Percentiles rank a stretch among this genome's conserved stretches.
phyloP scores from a whole-genome alignment of 2,329 filamentous ascomycete genomes.

The Aspergillus sp. region DNA sequence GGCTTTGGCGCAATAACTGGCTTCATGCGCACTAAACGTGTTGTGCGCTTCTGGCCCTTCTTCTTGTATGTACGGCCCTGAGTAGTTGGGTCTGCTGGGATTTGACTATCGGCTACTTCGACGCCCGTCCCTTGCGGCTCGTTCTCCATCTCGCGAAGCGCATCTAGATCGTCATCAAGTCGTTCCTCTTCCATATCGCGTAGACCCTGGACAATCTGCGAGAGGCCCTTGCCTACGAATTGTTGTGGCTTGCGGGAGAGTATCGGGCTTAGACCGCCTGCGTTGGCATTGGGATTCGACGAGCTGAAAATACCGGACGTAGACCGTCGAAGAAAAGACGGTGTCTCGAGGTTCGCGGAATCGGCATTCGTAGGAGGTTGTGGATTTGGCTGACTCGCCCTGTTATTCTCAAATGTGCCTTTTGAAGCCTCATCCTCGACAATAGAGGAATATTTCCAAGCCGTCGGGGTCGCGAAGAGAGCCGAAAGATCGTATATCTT shows the following conservation, averaged over 20 bases:
- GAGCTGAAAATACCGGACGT: constrained; percentile 30
- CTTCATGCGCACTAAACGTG: constrained; percentile 45
- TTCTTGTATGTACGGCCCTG: constrained; percentile 42
- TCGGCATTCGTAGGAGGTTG: not conserved
- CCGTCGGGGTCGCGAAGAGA: constrained; percentile 48
- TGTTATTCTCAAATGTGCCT: not conserved
- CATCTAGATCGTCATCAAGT: constrained; percentile 45
- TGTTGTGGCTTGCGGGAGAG: constrained; percentile 36
- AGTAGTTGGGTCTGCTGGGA: constrained; percentile 5
- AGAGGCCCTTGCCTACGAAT: constrained; percentile 41
- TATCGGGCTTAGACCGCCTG: constrained; percentile 37
- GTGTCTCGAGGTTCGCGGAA: constrained; percentile 33
- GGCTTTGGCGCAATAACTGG: constrained; percentile 34
- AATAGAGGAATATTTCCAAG: constrained; percentile 42
- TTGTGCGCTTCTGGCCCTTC: constrained; percentile 51
- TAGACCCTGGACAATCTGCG: constrained; percentile 39
- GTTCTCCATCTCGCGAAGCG: constrained; percentile 45
- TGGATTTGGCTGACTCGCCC: not conserved
- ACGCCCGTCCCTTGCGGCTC: constrained; percentile 30
- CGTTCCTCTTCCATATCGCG: constrained; percentile 43
- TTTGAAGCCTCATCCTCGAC: constrained; percentile 33
- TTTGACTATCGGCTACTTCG: constrained; percentile 41
- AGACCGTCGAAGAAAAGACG: constrained; percentile 40
- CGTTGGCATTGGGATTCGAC: not conserved
- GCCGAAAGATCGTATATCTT: constrained; percentile 47